Evolutionary conservation across 108 stramenopile species (phyloP).

Genomic region (Nitzschia sp.): DNA sequence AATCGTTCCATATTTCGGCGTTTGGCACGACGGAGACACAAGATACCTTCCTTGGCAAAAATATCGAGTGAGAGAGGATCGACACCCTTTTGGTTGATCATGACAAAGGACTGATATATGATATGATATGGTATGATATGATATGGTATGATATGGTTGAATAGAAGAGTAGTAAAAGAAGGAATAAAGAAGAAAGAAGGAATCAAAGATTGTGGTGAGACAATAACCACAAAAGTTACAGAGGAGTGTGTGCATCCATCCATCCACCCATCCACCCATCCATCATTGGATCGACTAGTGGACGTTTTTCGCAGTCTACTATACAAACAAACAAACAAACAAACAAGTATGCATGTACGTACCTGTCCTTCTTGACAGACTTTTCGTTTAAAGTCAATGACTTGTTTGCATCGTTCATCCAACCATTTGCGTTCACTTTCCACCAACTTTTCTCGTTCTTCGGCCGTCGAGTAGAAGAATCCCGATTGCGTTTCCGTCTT

Average conservation of each 20-base stretch:
- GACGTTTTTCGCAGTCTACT: neutral
- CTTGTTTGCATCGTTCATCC: conserved; percentile 93
- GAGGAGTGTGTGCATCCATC: too few relatives aligned
- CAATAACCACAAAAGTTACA: too few relatives aligned
- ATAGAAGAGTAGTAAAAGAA: neutral
- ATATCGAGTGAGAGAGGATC: conserved; percentile 97
- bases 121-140: neutral
- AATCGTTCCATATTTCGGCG: conserved; percentile 99
- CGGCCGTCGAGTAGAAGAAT: conserved; percentile 95
- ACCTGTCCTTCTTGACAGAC: conserved; percentile 88
- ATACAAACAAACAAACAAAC: neutral
- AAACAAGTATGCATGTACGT: conserved; percentile 13
- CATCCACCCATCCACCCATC: too few relatives aligned
- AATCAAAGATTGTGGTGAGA: neutral
- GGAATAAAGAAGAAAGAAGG: neutral
- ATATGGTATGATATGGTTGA: neutral
- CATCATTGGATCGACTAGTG: too few relatives aligned
- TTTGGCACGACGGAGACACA: conserved; percentile 96
- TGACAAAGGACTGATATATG: conserved; percentile 78
- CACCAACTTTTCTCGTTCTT: conserved; percentile 97
- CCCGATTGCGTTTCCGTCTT: conserved; percentile 97
- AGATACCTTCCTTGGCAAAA: conserved; percentile 99
- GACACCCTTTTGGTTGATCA: conserved; percentile 99
- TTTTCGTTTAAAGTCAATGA: conserved; percentile 95
- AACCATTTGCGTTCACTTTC: conserved; percentile 97